Percentiles rank a stretch among this genome's conserved stretches.
phyloP scores from a whole-genome alignment of 306 rosid genomes.

The Astragalus membranaceus region DNA sequence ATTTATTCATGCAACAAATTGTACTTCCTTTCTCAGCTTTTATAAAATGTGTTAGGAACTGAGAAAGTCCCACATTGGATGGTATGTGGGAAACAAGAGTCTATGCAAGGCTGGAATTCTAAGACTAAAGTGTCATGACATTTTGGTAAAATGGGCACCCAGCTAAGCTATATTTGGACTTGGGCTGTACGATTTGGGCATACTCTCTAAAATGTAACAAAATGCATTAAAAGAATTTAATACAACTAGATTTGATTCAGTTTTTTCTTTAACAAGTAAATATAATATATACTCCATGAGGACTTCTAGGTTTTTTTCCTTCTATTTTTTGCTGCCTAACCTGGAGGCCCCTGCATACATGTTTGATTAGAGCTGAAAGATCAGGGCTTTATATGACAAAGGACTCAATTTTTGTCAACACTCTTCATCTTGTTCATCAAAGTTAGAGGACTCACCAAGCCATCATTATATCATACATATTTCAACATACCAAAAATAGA shows the following conservation, averaged over 20 bases:
- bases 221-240: neutral
- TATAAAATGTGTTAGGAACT: no score
- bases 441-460: neutral
- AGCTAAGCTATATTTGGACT: no score
- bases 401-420: no score
- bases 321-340: neutral
- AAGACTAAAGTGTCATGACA: no score
- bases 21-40: neutral
- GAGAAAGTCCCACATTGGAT: no score
- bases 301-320: neutral
- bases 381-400: neutral
- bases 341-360: neutral
- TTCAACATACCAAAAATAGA: neutral
- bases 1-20: conserved; percentile 5
- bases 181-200: no score
- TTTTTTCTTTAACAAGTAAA: no score
- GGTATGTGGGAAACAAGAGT: no score
- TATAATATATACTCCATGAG: neutral
- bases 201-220: no score
- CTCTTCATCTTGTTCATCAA: neutral
- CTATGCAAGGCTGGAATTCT: no score
- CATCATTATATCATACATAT: neutral
- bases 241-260: neutral
- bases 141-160: no score
- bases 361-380: neutral